Conservation (phyloP, 2,329 filamentous ascomycete species). For the Exophiala viscosa region DNA sequence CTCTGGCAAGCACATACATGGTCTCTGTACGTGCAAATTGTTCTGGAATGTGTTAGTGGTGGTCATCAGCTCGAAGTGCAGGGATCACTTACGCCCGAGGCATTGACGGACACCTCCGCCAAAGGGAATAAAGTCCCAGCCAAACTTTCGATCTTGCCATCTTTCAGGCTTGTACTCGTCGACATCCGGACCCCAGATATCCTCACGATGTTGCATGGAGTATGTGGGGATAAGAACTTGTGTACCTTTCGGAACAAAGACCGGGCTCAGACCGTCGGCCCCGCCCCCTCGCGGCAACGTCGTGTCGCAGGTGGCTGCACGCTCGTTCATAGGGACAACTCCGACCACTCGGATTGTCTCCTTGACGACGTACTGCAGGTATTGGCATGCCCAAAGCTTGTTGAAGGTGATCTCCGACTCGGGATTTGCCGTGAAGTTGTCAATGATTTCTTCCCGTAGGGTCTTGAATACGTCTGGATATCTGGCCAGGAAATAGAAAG, state of each 20-base stretch:
- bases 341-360: constrained; percentile 10
- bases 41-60: constrained; percentile 36
- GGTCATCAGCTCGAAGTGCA: constrained; percentile 36
- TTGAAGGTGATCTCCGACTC: constrained; percentile 5
- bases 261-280: constrained; percentile 24
- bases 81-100: constrained; percentile 68
- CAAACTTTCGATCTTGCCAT: constrained; percentile 23
- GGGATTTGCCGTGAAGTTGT: background rate
- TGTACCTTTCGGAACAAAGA: constrained; percentile 32
- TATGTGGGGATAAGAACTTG: constrained; percentile 33
- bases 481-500: constrained; percentile 32
- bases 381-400: constrained; percentile 68
- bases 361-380: constrained; percentile 25
- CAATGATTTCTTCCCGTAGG: constrained; percentile 5
- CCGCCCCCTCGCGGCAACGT: constrained; percentile 29
- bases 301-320: constrained; percentile 22
- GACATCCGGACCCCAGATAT: constrained; percentile 29
- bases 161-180: constrained; percentile 21
- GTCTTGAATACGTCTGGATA: constrained; percentile 19
- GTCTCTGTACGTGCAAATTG: constrained; percentile 74
- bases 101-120: constrained; percentile 52
- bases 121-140: constrained; percentile 54
- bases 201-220: constrained; percentile 37
- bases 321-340: constrained; percentile 14
- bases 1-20: constrained; percentile 62